These are phyloP conservation scores for Tulasnella calospora DNA, from an alignment of 768 basidiomycete genomes.

Conservation along the genomic window DNA sequence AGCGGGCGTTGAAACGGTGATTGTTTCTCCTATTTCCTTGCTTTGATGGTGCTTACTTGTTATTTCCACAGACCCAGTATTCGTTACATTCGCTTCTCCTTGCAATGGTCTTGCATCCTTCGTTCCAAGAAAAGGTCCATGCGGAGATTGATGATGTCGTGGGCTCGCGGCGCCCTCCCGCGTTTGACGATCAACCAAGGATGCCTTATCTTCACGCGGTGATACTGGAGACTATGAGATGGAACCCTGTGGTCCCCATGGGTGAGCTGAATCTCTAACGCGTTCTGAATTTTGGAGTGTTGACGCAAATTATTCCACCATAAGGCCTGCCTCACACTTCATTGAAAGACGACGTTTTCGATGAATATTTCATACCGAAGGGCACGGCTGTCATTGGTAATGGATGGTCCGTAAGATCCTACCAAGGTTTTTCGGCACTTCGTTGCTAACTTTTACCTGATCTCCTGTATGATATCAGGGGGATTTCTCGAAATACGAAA, in stretches of 20 bases:
- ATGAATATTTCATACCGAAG: slow-evolving; percentile 16
- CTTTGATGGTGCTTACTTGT: background rate
- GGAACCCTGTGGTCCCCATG: slow-evolving; percentile 25
- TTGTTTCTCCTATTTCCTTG: background rate
- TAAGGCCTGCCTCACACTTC: background rate
- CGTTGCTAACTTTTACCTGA: background rate
- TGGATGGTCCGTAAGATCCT: background rate
- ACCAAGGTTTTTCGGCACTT: background rate
- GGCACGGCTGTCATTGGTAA: slow-evolving; percentile 12
- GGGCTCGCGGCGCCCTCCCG: slow-evolving; percentile 33
- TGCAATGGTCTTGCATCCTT: slow-evolving; percentile 38
- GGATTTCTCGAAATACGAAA: background rate
- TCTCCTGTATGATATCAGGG: background rate
- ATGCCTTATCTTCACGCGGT: slow-evolving; percentile 30
- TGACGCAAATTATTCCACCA: background rate
- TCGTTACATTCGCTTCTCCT: slow-evolving; percentile 19
- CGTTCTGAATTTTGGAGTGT: background rate
- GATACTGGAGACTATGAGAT: slow-evolving; percentile 29
- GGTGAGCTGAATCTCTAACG: background rate
- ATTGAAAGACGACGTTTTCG: slow-evolving; percentile 21
- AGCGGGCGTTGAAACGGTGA: slow-evolving; percentile 14
- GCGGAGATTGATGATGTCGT: slow-evolving; percentile 39
- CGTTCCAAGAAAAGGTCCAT: slow-evolving; percentile 39
- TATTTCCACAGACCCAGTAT: background rate
- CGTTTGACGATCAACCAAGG: slow-evolving; percentile 28